Conservation (phyloP, 164 flowering plant genomes). For the Nymphaea thermarum region DNA sequence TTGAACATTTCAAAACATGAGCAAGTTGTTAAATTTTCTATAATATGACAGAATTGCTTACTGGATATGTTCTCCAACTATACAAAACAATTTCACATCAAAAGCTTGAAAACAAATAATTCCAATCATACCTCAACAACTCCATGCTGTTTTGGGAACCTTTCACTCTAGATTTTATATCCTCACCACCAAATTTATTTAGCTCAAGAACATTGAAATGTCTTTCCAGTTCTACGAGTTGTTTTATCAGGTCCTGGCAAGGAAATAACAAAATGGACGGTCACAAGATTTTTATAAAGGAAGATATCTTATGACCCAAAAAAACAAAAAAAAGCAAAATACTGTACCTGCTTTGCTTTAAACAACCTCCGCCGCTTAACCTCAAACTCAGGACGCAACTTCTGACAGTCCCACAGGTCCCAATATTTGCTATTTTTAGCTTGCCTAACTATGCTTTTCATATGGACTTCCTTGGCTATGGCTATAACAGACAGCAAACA, state of each 20-base stretch:
- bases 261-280: not conserved
- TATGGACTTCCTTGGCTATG: constrained; percentile 52
- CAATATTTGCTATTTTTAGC: constrained; percentile 64
- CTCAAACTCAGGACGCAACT: constrained; percentile 78
- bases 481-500: constrained; percentile 43
- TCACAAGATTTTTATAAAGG: no score
- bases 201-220: constrained; percentile 84
- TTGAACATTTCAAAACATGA: no score
- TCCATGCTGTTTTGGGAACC: constrained; percentile 22
- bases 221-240: constrained; percentile 69
- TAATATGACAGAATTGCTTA: no score
- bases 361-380: constrained; percentile 41
- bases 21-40: no score
- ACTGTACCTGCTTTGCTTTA: constrained; percentile 48
- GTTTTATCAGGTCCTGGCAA: constrained; percentile 59
- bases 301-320: no score
- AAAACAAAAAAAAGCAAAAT: not conserved
- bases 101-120: no score
- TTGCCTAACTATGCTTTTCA: constrained; percentile 77
- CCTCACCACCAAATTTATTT: constrained; percentile 49
- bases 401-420: constrained; percentile 80
- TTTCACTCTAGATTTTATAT: constrained; percentile 21
- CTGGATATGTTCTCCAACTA: no score
- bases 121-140: constrained; percentile 45
- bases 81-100: no score